These are phyloP conservation scores for Pichia kluyveri DNA, from an alignment of 805 yeast species.

Conservation along the genomic window DNA sequence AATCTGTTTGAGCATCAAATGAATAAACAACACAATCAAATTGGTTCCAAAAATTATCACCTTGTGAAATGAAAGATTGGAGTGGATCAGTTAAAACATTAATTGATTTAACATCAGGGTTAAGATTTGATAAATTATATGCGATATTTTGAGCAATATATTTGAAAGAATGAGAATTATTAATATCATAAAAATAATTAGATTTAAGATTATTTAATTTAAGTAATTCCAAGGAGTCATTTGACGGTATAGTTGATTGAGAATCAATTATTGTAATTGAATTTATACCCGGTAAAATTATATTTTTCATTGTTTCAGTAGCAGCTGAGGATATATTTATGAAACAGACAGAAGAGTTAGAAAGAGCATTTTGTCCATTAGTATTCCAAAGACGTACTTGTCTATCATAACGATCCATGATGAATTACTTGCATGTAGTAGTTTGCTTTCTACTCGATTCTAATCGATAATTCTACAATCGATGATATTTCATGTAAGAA, in stretches of 20 bases:
- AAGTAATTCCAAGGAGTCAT: not conserved
- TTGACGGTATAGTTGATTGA: not conserved
- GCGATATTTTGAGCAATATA: slow-evolving; percentile 27
- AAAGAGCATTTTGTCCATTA: slow-evolving; percentile 59
- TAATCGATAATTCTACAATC: too few relatives aligned
- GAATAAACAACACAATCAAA: slow-evolving; percentile 41
- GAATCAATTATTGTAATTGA: not conserved
- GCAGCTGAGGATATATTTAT: slow-evolving; percentile 49
- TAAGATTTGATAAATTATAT: slow-evolving; percentile 42
- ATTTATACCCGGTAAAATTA: slow-evolving; percentile 66
- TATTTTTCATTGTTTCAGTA: slow-evolving; percentile 66
- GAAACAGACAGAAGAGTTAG: slow-evolving; percentile 49
- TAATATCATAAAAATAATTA: slow-evolving; percentile 25
- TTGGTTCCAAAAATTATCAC: slow-evolving; percentile 32
- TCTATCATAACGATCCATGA: slow-evolving; percentile 59
- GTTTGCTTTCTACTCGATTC: too few relatives aligned
- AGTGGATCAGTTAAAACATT: not conserved
- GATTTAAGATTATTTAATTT: not conserved
- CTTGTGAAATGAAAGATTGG: not conserved
- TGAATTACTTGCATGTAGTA: not conserved
- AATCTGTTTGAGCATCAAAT: slow-evolving; percentile 1
- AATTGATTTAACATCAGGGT: slow-evolving; percentile 38
- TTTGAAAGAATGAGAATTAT: too few relatives aligned
- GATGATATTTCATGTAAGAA: too few relatives aligned
- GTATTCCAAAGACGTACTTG: slow-evolving; percentile 84